Conservation (phyloP, 768 basidiomycete genomes). For the Termitomyces sp. region DNA sequence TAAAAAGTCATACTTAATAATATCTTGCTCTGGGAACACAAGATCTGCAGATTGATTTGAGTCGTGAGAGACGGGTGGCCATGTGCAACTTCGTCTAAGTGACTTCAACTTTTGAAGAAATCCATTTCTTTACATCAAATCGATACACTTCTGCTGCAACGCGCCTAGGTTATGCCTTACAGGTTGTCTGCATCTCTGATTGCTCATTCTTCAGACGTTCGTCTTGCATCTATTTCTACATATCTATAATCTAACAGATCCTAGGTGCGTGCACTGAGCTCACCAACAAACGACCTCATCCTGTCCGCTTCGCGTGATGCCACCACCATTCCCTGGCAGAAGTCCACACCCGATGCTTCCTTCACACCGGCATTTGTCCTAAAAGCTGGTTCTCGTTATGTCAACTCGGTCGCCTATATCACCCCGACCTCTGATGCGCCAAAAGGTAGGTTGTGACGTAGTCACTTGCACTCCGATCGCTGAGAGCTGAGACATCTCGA, state of each 20-base stretch:
- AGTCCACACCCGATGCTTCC: slow-evolving; percentile 36
- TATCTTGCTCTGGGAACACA: neutral
- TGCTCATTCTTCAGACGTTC: slow-evolving; percentile 71
- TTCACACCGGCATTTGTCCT: slow-evolving; percentile 54
- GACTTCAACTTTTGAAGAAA: neutral
- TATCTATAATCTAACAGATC: slow-evolving; percentile 15
- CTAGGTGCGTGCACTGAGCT: slow-evolving; percentile 79
- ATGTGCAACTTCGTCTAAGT: neutral
- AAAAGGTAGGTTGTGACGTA: slow-evolving; percentile 46
- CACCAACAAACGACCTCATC: slow-evolving; percentile 71
- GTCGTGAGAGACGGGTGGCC: slow-evolving; percentile 3
- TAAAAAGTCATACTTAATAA: too few relatives aligned
- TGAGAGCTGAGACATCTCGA: slow-evolving; percentile 29
- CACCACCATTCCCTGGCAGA: slow-evolving; percentile 83
- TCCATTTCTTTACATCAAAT: slow-evolving; percentile 27
- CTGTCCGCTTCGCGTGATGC: slow-evolving; percentile 91
- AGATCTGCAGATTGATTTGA: neutral
- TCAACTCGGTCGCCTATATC: slow-evolving; percentile 80
- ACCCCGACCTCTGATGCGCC: slow-evolving; percentile 63
- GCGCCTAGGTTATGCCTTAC: slow-evolving; percentile 56
- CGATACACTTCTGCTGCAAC: neutral
- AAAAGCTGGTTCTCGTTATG: slow-evolving; percentile 64
- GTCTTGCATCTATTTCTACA: slow-evolving; percentile 23
- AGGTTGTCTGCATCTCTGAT: slow-evolving; percentile 70
- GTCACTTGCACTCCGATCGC: slow-evolving; percentile 11